Base-by-base conservation (phyloP, 148 eudicot genomes). In the Dysphania ambrosioides region DNA sequence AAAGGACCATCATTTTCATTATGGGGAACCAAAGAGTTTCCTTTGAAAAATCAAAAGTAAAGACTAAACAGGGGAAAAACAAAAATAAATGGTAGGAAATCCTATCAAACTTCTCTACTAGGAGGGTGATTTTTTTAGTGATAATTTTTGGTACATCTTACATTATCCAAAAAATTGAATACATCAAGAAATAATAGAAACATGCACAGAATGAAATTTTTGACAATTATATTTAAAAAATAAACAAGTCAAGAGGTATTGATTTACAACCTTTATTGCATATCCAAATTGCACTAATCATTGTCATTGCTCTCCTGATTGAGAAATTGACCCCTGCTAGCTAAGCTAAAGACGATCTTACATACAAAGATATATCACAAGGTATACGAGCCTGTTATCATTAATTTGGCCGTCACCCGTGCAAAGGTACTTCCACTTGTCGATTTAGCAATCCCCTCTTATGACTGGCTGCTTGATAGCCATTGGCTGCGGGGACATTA, bases 351-450 rank as follows among this genome's bases (percentile, higher is more conserved):
- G 56, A 70, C 26, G 27, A 51, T 38, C 23, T 29, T n/a, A 66
- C 71, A 67, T 67, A 67, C 32, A 41, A 58, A 58, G 10, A 4
- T 41, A 67, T 67, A 41, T 19, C 4, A 57, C 30, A 29, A 69
- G 10, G 75, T n/a, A 15, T 31, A 34, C 53, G 72, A 47, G 74
- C 31, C 65, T 66, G 23, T 66, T 29, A 72, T 78, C 81, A 71
- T 75, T 75, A 57, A 66, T 76, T 75, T 66, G 67, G 82, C 79
- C 70, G 79, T 76, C 83, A 75, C 75, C 72, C 82, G 76, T 80
- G 83, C 75, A 58, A 38, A 71, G 44, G 63, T 47, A 53, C 69
- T 56, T 47, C 79, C 79, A 76, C 72, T 15, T 76, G 83, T 80
- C 83, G 56, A 65, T 71, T 66, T 68, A 75, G 44, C 79, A 34